A percentile compares a stretch with the other conserved stretches of the same genome.
phyloP scores from a whole-genome alignment of 2,329 filamentous ascomycete species.

The Colletotrichum coccodes region DNA sequence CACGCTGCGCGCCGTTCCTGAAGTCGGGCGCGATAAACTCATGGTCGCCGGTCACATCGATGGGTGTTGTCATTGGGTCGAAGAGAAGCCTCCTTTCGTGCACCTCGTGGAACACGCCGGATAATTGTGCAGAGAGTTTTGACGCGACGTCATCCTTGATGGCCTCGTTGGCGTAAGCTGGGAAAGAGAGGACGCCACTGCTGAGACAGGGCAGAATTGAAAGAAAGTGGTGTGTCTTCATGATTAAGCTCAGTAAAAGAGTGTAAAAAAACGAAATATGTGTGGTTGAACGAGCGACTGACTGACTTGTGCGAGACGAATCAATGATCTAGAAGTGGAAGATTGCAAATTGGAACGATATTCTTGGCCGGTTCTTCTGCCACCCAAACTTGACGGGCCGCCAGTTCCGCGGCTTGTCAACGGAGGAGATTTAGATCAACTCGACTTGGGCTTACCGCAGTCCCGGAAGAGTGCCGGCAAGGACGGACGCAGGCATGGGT shows the following conservation, averaged over 20 bases:
- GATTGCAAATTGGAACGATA: slow-evolving; percentile 17
- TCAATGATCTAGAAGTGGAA: neutral
- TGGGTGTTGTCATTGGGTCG: slow-evolving; percentile 33
- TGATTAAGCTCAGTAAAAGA: slow-evolving; percentile 9
- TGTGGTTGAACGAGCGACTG: slow-evolving; percentile 14
- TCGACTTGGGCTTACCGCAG: neutral
- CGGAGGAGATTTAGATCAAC: neutral
- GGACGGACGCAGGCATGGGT: neutral
- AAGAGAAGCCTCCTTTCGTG: slow-evolving; percentile 34
- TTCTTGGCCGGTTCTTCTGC: slow-evolving; percentile 14
- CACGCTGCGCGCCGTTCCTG: slow-evolving; percentile 38
- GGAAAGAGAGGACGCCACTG: slow-evolving; percentile 26
- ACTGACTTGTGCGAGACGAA: neutral
- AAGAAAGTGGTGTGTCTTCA: slow-evolving; percentile 21
- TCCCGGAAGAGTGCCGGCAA: neutral
- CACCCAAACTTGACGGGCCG: too few species aligned
- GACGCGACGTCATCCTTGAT: slow-evolving; percentile 22
- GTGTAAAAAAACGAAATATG: slow-evolving; percentile 2
- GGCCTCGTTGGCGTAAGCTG: slow-evolving; percentile 25
- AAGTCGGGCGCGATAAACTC: slow-evolving; percentile 40
- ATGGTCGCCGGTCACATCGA: slow-evolving; percentile 35
- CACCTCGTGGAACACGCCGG: slow-evolving; percentile 21
- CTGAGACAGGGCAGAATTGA: slow-evolving; percentile 22
- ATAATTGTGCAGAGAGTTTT: slow-evolving; percentile 8
- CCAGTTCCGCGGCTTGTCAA: neutral